Evolutionary conservation across 106 monocot genomes (phyloP).

Genomic region (Dendrobium nobile): DNA sequence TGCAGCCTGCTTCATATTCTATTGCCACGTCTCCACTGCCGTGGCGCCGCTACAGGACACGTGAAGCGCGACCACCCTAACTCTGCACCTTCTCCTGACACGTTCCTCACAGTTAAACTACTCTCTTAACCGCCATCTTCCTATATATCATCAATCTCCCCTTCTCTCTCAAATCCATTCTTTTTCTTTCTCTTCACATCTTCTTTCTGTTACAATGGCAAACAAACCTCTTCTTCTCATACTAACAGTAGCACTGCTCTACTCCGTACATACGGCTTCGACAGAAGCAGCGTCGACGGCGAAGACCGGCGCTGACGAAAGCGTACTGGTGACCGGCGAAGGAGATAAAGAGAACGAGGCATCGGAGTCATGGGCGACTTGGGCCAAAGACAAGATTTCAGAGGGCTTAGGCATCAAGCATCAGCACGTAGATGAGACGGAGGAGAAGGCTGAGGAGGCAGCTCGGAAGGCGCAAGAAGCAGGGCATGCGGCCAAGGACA

Average conservation of each 20-base stretch:
- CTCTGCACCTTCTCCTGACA: too few species aligned
- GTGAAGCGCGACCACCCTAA: too few species aligned
- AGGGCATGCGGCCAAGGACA: background rate
- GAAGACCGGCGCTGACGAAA: background rate
- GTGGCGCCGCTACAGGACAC: too few species aligned
- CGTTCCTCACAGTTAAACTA: too few species aligned
- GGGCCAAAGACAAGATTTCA: conserved; percentile 4
- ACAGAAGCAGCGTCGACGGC: background rate
- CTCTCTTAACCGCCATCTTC: background rate
- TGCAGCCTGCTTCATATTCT: too few species aligned
- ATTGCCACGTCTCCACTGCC: too few species aligned
- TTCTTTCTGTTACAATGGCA: too few species aligned
- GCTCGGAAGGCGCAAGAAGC: background rate
- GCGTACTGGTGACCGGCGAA: background rate
- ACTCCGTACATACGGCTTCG: background rate
- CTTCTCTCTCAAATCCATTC: background rate
- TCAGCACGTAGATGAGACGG: background rate
- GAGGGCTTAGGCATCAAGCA: conserved; percentile 3
- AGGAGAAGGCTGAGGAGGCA: background rate
- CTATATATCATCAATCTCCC: background rate
- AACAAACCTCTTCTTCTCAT: background rate
- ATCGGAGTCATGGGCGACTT: conserved; percentile 1
- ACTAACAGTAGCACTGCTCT: background rate
- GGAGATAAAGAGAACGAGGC: background rate
- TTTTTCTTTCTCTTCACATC: background rate